phyloP scores from a whole-genome alignment of 805 yeast genomes.

The Myxozyma geophila region DNA sequence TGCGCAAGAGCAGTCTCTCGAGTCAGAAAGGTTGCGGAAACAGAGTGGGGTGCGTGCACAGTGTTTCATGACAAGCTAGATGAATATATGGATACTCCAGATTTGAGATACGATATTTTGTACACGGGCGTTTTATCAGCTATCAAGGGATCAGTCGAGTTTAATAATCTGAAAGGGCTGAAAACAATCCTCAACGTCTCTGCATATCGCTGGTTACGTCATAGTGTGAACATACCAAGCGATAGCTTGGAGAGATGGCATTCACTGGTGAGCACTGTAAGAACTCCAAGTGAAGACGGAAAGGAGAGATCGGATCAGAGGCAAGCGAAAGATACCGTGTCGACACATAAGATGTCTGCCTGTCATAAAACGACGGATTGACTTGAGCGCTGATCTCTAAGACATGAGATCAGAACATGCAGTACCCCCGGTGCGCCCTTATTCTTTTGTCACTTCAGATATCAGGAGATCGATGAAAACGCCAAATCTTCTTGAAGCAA shows the following conservation, averaged over 20 bases:
- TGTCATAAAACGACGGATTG: not conserved
- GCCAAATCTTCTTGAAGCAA: not conserved
- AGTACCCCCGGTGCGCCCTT: not conserved
- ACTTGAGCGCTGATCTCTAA: conserved; percentile 8
- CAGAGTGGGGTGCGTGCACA: not conserved
- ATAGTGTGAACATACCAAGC: not conserved
- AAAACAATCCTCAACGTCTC: conserved; percentile 55
- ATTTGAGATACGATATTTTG: not conserved
- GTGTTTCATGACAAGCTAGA: not conserved
- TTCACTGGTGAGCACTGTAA: not conserved
- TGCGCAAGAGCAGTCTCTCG: not conserved
- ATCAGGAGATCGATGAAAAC: not conserved
- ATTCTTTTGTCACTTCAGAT: conserved; percentile 3
- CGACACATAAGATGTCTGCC: not conserved
- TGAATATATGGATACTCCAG: no score
- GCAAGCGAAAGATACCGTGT: not conserved
- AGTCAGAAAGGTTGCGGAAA: not conserved
- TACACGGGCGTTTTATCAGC: not conserved
- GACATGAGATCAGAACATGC: conserved; percentile 1
- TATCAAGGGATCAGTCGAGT: conserved; percentile 1
- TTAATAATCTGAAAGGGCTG: conserved; percentile 40
- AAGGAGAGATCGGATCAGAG: not conserved
- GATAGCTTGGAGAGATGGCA: conserved; percentile 1
- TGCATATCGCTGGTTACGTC: conserved; percentile 39
- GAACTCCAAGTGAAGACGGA: not conserved